These are phyloP conservation scores for Dipodascopsis tothii DNA, from an alignment of 805 yeast genomes.

Conservation along the genomic window DNA sequence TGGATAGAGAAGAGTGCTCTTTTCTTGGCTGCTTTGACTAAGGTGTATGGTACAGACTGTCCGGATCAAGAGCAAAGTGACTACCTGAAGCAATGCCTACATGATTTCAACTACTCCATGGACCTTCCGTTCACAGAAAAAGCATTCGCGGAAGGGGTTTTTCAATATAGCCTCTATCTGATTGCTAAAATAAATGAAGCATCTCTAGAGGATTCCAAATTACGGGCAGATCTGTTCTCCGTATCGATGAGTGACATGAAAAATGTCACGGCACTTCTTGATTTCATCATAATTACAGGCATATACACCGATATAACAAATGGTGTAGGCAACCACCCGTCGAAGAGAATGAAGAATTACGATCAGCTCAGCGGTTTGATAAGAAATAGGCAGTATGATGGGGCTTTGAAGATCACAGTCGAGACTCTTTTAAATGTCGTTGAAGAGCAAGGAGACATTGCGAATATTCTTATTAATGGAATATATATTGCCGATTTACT, in stretches of 20 bases:
- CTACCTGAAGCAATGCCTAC: too few relatives aligned
- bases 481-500: slow-evolving; percentile 28
- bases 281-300: slow-evolving; percentile 61
- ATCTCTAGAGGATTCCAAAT: slow-evolving; percentile 8
- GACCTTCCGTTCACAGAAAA: too few relatives aligned
- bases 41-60: too few relatives aligned
- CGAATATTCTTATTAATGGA: slow-evolving; percentile 28
- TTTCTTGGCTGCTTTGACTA: too few relatives aligned
- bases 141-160: too few relatives aligned
- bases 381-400: neutral
- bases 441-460: slow-evolving; percentile 26
- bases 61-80: too few relatives aligned
- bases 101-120: too few relatives aligned
- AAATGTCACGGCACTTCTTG: slow-evolving; percentile 56
- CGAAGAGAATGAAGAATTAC: slow-evolving; percentile 43
- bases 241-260: slow-evolving; percentile 83
- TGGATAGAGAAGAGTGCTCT: too few relatives aligned
- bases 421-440: slow-evolving; percentile 21
- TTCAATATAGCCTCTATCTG: too few relatives aligned
- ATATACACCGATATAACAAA: slow-evolving; percentile 55
- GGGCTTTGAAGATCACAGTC: slow-evolving; percentile 10
- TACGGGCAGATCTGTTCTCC: slow-evolving; percentile 30
- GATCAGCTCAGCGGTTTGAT: too few relatives aligned
- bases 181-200: slow-evolving; percentile 19
- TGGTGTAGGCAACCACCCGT: slow-evolving; percentile 58